Evolutionary conservation across 805 yeast species (phyloP), one percentile per base, ranked within the genome.

Genomic region (Wickerhamiella galacta): DNA sequence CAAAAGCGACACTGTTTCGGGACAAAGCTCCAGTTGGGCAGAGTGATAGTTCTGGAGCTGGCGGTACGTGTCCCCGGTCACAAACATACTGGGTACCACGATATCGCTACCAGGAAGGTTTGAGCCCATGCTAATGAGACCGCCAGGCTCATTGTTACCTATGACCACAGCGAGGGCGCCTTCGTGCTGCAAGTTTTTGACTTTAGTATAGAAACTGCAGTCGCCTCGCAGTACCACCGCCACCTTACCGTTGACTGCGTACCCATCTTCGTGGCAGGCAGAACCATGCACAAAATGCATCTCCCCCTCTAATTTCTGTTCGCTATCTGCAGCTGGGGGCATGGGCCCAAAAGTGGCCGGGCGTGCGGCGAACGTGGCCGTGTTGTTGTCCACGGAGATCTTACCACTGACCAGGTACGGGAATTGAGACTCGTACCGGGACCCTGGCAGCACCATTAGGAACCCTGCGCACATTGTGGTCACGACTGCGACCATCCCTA

Each of bases 61-160:
- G 16, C 47, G 48, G 41, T 56, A 67, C 25, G 66, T 61, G 23
- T 65, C 63, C 28, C 56, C 48, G 2, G 70, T 49, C 20, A 70
- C 62, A 44, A 72, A 69, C 44, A 73, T 50, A 3, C 72, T 57
- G 6, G 79, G 77, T 11, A 64, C 54, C 4, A 41, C 45, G 24
- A 66, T 49, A 17, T 61, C 61, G 32, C 53, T 58, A 32, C 64
- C 60, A 37, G 59, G 66, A 17, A 54, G 54, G 24, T 57, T 51
- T 2, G 70, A 63, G 45, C 61, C 70, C 75, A 70, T 70, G 16
- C 73, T 68, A 16, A 70, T 57, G 34, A 68, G 54, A 5, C 70
- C 65, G 14, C 57, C 47, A 24, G 48, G 46, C 5, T 56, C 63
- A 43, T 68, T 62, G 45, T 71, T 72, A 20, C 72, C 76, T 6